Conservation (phyloP, 177 flowering plant species). For the Vitis hybrid region DNA sequence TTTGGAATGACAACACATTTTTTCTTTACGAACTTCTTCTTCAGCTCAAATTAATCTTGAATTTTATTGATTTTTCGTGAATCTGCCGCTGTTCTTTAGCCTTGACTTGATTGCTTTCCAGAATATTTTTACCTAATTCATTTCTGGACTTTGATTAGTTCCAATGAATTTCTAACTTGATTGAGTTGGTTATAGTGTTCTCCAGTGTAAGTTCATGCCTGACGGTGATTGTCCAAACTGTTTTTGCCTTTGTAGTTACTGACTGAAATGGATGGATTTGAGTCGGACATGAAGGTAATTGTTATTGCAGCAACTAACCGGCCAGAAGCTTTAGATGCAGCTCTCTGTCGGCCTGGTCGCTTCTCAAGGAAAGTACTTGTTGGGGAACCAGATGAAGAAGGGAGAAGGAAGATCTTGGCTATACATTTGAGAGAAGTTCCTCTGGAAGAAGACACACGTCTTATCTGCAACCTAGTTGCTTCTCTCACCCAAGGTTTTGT, state of each 20-base stretch:
- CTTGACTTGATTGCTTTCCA: background rate
- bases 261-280: constrained; percentile 99
- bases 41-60: too few species aligned
- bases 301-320: constrained; percentile 96
- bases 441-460: constrained; percentile 65
- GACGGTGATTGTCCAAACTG: background rate
- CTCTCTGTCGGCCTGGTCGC: constrained; percentile 96
- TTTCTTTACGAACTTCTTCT: too few species aligned
- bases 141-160: background rate
- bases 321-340: constrained; percentile 94
- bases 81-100: background rate
- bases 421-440: constrained; percentile 91
- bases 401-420: constrained; percentile 81
- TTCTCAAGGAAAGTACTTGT: constrained; percentile 94
- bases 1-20: too few species aligned
- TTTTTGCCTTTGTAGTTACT: constrained; percentile 57
- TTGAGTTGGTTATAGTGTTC: background rate
- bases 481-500: constrained; percentile 89
- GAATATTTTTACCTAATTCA: background rate
- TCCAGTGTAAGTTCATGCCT: background rate
- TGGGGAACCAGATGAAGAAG: constrained; percentile 91
- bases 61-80: background rate
- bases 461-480: constrained; percentile 83
- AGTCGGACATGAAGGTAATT: constrained; percentile 79
- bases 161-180: background rate